Percentiles rank a stretch among this genome's conserved stretches.
Conservation (phyloP, 441 rosid species). For the Biscutella laevigata region DNA sequence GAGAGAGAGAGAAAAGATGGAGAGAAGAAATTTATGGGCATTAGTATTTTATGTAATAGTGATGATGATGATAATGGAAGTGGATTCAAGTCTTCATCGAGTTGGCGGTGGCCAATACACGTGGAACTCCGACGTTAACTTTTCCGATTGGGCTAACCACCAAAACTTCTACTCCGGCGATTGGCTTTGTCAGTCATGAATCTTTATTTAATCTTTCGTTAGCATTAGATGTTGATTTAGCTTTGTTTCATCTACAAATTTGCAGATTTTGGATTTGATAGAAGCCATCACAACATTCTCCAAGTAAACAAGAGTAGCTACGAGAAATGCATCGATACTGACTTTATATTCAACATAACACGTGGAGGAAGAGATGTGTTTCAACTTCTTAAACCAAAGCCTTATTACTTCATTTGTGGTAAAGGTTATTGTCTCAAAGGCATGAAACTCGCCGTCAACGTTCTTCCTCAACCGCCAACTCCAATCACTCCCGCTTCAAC, state of each 20-base stretch:
- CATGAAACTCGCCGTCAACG: constrained; percentile 38
- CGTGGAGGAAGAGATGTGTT: constrained; percentile 51
- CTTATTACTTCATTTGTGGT: constrained; percentile 46
- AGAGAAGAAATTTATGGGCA: not conserved
- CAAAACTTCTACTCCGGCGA: constrained; percentile 25
- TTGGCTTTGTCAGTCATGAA: constrained; percentile 28
- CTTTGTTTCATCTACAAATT: no score
- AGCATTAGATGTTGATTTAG: no score
- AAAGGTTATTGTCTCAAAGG: constrained; percentile 45
- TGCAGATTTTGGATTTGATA: constrained; percentile 35
- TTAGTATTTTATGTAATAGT: constrained; percentile 3
- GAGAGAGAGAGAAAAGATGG: not conserved
- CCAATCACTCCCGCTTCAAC: constrained; percentile 2
- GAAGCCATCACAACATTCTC: constrained; percentile 32
- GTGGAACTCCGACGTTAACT: constrained; percentile 26
- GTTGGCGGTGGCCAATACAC: constrained; percentile 29
- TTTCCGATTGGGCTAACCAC: constrained; percentile 26
- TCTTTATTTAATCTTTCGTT: no score
- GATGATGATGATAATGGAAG: not conserved
- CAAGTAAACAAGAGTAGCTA: constrained; percentile 54
- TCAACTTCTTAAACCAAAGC: constrained; percentile 32
- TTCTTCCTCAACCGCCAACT: constrained; percentile 19
- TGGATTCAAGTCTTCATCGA: constrained; percentile 25
- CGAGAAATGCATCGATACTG: constrained; percentile 32
- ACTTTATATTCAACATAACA: constrained; percentile 42